These are phyloP conservation scores for Starmerella gropengiesseri DNA, from an alignment of 805 yeast species.

Conservation along the genomic window DNA sequence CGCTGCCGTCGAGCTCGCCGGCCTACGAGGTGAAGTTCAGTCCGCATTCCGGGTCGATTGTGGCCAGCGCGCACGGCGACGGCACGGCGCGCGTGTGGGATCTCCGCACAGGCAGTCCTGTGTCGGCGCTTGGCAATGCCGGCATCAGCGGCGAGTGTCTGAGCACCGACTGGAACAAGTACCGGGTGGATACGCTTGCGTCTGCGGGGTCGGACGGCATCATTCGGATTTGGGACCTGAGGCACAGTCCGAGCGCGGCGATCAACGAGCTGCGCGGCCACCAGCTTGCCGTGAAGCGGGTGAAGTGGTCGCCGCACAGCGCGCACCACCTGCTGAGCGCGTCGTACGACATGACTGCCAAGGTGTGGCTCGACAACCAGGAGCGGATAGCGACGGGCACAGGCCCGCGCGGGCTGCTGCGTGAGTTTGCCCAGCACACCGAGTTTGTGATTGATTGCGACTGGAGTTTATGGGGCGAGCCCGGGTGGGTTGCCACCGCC, in stretches of 20 bases:
- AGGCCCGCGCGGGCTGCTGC: constrained; percentile 37
- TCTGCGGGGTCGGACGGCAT: constrained; percentile 87
- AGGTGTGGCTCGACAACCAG: constrained; percentile 72
- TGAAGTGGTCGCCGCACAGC: constrained; percentile 83
- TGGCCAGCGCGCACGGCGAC: constrained; percentile 63
- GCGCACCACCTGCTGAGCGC: constrained; percentile 59
- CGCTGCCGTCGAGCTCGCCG: constrained; percentile 26
- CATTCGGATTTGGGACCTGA: constrained; percentile 76
- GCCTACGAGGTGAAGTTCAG: constrained; percentile 67
- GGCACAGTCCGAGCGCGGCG: constrained; percentile 56
- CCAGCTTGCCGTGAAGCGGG: constrained; percentile 73
- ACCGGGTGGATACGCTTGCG: constrained; percentile 66
- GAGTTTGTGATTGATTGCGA: constrained; percentile 92
- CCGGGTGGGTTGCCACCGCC: constrained; percentile 88
- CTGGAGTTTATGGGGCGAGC: constrained; percentile 93
- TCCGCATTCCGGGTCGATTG: constrained; percentile 66
- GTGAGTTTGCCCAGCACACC: constrained; percentile 55
- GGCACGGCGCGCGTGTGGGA: constrained; percentile 78
- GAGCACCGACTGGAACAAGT: constrained; percentile 83
- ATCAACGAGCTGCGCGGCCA: constrained; percentile 73
- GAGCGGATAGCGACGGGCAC: constrained; percentile 17
- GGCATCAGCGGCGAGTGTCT: constrained; percentile 76
- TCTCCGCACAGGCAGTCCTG: constrained; percentile 39
- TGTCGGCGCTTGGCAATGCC: constrained; percentile 38
- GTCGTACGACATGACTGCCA: constrained; percentile 86